Percentiles rank a stretch among this genome's conserved stretches.
Evolutionary conservation across 2,329 filamentous ascomycete genomes (phyloP).

Genomic region (Aschersonia sp.): DNA sequence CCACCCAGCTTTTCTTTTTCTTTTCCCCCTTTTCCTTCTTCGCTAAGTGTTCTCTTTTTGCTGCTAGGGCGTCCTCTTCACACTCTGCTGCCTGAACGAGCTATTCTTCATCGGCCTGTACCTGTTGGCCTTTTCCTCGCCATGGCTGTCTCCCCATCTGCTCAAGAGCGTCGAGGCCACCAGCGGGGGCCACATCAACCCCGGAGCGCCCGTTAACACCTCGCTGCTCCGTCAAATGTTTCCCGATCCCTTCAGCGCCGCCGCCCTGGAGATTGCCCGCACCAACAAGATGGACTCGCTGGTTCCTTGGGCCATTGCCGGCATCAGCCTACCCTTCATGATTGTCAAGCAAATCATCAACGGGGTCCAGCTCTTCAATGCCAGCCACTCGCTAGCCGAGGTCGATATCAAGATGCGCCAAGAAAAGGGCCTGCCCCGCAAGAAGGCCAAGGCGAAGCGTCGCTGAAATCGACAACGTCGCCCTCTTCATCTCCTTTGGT

Average conservation of each 20-base stretch:
- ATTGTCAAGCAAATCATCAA: slow-evolving; percentile 86
- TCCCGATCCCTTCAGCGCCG: slow-evolving; percentile 80
- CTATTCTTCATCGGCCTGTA: slow-evolving; percentile 97
- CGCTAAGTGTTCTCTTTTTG: no score
- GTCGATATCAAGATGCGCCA: slow-evolving; percentile 61
- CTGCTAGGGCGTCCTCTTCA: slow-evolving; percentile 69
- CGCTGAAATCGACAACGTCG: neutral
- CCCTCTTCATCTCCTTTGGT: neutral
- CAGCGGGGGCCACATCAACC: slow-evolving; percentile 37
- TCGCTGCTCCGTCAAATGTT: slow-evolving; percentile 63
- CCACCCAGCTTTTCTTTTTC: neutral
- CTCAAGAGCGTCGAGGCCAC: slow-evolving; percentile 45
- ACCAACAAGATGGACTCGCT: slow-evolving; percentile 83
- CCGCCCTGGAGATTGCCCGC: slow-evolving; percentile 78
- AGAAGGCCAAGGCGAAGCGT: slow-evolving; percentile 19
- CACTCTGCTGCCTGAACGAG: slow-evolving; percentile 84
- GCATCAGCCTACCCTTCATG: slow-evolving; percentile 77
- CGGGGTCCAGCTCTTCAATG: slow-evolving; percentile 83
- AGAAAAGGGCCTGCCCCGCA: slow-evolving; percentile 35
- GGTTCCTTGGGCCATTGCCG: slow-evolving; percentile 55
- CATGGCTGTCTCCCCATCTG: slow-evolving; percentile 74
- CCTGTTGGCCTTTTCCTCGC: slow-evolving; percentile 91
- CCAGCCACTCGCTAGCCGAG: slow-evolving; percentile 81
- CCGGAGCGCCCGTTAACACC: slow-evolving; percentile 55
- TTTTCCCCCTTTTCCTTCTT: neutral